Conservation (phyloP, 306 rosid species). For the Argentina anserina region DNA sequence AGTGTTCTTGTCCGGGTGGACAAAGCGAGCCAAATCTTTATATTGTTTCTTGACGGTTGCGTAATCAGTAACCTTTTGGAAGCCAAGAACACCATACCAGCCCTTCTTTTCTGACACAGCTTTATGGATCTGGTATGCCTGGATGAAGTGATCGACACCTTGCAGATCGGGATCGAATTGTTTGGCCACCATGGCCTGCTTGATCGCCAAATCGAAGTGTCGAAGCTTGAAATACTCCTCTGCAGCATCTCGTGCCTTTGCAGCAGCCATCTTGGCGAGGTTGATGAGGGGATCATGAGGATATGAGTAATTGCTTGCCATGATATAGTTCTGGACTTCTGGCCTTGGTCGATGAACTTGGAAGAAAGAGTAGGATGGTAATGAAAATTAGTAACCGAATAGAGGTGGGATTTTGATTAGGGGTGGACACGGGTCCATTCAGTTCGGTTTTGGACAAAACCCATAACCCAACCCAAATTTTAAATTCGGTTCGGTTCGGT, state of each 20-base stretch:
- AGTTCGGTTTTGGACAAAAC: too few species aligned
- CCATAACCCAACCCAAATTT: too few species aligned
- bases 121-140: background rate
- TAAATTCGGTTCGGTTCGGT: too few species aligned
- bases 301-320: background rate
- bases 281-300: background rate
- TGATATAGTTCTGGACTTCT: background rate
- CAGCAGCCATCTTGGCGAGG: background rate
- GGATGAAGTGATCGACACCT: background rate
- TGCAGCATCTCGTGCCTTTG: background rate
- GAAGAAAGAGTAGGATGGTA: background rate
- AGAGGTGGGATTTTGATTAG: background rate
- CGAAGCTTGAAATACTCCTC: background rate
- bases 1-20: constrained; percentile 5
- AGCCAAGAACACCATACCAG: background rate
- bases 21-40: background rate
- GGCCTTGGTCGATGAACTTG: background rate
- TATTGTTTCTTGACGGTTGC: background rate
- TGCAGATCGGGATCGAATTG: background rate
- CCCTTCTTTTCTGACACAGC: background rate
- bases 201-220: background rate
- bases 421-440: too few species aligned
- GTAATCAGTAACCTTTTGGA: background rate
- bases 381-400: background rate
- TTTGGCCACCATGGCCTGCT: constrained; percentile 5